Percentiles rank a stretch among this genome's conserved stretches.
Evolutionary conservation across 1,284 basidiomycete species (phyloP).

Genomic region (Veloporphyrellus conicus): DNA sequence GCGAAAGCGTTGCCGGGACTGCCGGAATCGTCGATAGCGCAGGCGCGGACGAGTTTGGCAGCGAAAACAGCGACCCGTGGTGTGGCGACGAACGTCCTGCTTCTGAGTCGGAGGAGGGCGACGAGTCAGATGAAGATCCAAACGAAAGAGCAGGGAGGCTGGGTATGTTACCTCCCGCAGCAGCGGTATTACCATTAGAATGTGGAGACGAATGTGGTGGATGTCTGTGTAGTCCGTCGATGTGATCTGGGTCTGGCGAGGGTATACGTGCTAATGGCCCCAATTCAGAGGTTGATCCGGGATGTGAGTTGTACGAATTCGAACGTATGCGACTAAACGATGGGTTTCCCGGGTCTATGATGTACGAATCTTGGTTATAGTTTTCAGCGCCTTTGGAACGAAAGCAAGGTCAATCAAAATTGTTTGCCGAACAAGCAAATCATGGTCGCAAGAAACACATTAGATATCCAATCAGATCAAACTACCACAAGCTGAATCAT

Average conservation of each 20-base stretch:
- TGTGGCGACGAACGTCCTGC: slow-evolving; percentile 31
- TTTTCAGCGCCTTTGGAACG: slow-evolving; percentile 50
- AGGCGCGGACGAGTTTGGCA: slow-evolving; percentile 86
- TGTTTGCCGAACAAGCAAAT: too few relatives aligned
- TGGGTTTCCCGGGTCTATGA: slow-evolving; percentile 41
- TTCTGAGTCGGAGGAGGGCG: slow-evolving; percentile 22
- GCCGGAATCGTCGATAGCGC: slow-evolving; percentile 63
- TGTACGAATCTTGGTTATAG: slow-evolving; percentile 58
- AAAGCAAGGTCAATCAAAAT: slow-evolving; percentile 4
- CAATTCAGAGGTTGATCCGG: slow-evolving; percentile 48
- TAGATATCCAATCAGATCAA: too few relatives aligned
- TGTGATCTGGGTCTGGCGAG: slow-evolving; percentile 76
- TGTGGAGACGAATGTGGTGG: slow-evolving; percentile 45
- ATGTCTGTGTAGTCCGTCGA: slow-evolving; percentile 77
- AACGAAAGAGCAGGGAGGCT: slow-evolving; percentile 21
- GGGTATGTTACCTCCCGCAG: slow-evolving; percentile 35
- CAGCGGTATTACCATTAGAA: slow-evolving; percentile 25
- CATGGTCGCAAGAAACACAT: too few relatives aligned
- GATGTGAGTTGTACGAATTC: slow-evolving; percentile 73
- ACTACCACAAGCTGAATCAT: not conserved
- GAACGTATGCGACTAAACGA: slow-evolving; percentile 58
- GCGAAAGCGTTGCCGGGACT: slow-evolving; percentile 49
- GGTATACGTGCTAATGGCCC: slow-evolving; percentile 77
- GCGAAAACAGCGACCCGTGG: slow-evolving; percentile 53
- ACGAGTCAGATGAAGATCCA: slow-evolving; percentile 26